Evolutionary conservation across 495 filamentous ascomycete species (phyloP), one percentile per base, ranked within the genome.

Genomic region (Aspergillus cavernicola): DNA sequence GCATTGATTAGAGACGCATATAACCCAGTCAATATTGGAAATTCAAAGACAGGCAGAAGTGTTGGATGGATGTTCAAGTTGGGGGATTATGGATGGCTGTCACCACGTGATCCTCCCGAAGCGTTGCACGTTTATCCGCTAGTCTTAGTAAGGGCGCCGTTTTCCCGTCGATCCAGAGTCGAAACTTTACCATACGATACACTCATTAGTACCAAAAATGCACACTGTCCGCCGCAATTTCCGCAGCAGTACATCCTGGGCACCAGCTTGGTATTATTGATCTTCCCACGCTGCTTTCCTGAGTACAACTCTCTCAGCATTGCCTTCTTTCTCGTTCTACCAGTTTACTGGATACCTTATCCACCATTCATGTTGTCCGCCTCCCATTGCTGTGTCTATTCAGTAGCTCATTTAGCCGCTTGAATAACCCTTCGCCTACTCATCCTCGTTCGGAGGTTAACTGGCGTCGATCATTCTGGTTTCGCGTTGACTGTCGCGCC

Each of bases 401-500:
- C 38, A 23, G 11, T 43, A 48, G n/a, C 28, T 41, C 19, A n/a
- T 20, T 50, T 18, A 40, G 11, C 45, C 32, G 41, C 43, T 28
- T 51, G 20, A 26, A 35, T 43, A 43, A 45, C 46, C 55, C 22
- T 37, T 23, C 26, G 52, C 39, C 49, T 32, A 51, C 53, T 61
- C 67, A 56, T 56, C 60, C 65, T 64, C 60, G 48, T 33, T 56
- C 43, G 51, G 65, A 59, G 64, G 59, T 67, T 62, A 62, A 61
- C 53, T 58, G 32, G 56, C 56, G 64, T 65, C 57, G 56, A 70
- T 69, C 63, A 63, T 66, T 37, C 52, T 66, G 66, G 55, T 52
- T 59, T 63, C 68, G 68, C 71, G 69, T 70, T 64, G 59, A 58
- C 57, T 57, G 60, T 70, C 66, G 69, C 71, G 71, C 63, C 51